A percentile compares a stretch with the other conserved stretches of the same genome.
Evolutionary conservation across 768 basidiomycete species (phyloP).

Genomic region (Mycena epipterygia): DNA sequence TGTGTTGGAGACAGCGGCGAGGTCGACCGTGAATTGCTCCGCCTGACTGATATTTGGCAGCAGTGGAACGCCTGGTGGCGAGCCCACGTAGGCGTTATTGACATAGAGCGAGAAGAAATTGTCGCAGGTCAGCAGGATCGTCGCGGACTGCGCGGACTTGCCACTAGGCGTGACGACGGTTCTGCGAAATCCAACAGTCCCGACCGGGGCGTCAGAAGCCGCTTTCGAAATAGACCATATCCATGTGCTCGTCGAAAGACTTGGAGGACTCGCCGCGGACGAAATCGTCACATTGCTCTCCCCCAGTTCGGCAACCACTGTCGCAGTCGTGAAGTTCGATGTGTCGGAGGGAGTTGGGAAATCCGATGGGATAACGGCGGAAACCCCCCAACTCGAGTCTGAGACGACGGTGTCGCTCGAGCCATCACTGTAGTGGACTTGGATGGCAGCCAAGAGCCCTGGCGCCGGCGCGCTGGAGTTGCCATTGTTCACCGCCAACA

Average conservation of each 20-base stretch:
- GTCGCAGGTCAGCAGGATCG: constrained; percentile 16
- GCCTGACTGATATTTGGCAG: background rate
- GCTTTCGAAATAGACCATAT: constrained; percentile 26
- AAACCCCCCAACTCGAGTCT: constrained; percentile 19
- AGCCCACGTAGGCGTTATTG: constrained; percentile 15
- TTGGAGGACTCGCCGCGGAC: background rate
- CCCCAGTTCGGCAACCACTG: constrained; percentile 9
- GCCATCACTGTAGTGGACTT: constrained; percentile 22
- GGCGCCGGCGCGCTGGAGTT: constrained; percentile 4
- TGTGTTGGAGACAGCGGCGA: constrained; percentile 11
- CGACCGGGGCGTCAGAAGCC: background rate
- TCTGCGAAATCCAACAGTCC: constrained; percentile 28
- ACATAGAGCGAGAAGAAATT: constrained; percentile 23
- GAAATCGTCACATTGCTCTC: constrained; percentile 2
- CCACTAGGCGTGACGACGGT: constrained; percentile 21
- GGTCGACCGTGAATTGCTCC: constrained; percentile 17
- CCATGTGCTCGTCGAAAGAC: constrained; percentile 12
- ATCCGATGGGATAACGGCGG: constrained; percentile 9
- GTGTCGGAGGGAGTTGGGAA: constrained; percentile 11
- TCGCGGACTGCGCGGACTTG: constrained; percentile 18
- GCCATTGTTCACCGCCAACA: constrained; percentile 20
- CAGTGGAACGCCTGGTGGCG: background rate
- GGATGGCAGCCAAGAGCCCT: constrained; percentile 23
- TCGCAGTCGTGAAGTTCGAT: constrained; percentile 6
- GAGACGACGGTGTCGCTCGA: constrained; percentile 14